Percentiles rank a stretch among this genome's conserved stretches.
Conservation (phyloP, 441 rosid species). For the Eutrema salsugineum region DNA sequence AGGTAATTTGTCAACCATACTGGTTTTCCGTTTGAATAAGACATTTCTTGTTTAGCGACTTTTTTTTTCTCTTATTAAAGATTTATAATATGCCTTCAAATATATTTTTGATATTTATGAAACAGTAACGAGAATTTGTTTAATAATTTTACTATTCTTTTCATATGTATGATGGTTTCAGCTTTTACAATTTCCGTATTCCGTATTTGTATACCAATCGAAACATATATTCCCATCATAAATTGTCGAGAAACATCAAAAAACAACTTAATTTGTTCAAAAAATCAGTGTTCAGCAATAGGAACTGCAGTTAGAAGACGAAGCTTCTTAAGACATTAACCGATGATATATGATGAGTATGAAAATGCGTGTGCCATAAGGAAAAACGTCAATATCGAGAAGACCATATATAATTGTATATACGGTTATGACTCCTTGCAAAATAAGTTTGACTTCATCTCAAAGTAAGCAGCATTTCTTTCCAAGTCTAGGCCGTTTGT, state of each 20-base stretch:
- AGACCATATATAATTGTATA: neutral
- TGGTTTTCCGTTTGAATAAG: too few species aligned
- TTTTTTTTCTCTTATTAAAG: too few species aligned
- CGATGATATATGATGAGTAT: neutral
- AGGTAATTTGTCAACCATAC: too few species aligned
- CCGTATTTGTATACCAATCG: neutral
- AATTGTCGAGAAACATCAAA: neutral
- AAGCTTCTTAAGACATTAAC: slow-evolving; percentile 4
- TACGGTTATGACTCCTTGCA: slow-evolving; percentile 20
- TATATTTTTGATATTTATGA: neutral
- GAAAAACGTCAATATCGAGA: slow-evolving; percentile 23
- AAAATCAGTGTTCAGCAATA: neutral
- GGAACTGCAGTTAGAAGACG: neutral
- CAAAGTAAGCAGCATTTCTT: slow-evolving; percentile 14
- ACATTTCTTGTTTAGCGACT: too few species aligned
- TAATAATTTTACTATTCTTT: neutral
- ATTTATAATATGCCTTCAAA: too few species aligned
- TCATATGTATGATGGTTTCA: neutral
- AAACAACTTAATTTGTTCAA: neutral
- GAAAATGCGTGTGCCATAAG: slow-evolving; percentile 11
- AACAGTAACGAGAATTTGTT: neutral
- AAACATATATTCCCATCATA: neutral
- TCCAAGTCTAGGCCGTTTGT: slow-evolving; percentile 15
- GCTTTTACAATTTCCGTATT: neutral
- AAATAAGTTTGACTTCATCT: slow-evolving; percentile 27